Evolutionary conservation across 345 rosid species (phyloP), one percentile per base, ranked within the genome.

Genomic region (Theobroma cacao): DNA sequence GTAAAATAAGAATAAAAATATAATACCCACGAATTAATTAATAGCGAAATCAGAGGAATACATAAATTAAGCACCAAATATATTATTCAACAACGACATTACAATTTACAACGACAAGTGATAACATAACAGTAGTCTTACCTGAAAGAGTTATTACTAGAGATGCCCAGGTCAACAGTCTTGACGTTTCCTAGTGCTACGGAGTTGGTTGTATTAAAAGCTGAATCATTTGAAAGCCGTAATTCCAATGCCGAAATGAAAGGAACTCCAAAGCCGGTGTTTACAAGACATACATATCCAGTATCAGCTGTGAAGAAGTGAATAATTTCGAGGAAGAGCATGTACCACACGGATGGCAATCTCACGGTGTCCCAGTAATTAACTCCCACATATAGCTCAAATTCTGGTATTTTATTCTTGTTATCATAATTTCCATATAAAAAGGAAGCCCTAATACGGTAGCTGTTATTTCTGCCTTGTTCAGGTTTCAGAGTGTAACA

Each of bases 401-500:
- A 79, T 1, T 1, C 13, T 3, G 80, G 85, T 3, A 10, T 0
- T 40, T 38, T 15, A 14, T 13, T 22, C 36, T 61, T 63, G 50
- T 30, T 14, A 8, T 82, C 85, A 33, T 79, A 79, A 73, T 75
- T 79, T n/a, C 79, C 85, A 5, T 82, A 79, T 7, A 0, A 12
- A 61, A 82, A 82, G 20, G 5, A 15, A 11, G 75, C 80, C n/a
- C 56, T 59, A 53, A 79, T 72, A 0, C 66, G 20, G 20, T 83
- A 77, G 17, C 56, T 48, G 60, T 61, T 38, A 45, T 45, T 61
- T 41, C 60, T 77, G 14, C 85, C 83, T 45, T 61, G 26, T 18
- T 76, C 30, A 0, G 83, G 82, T 17, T 61, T 73, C 8, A 79
- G 78, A 7, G 80, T 76, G 67, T 79, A 82, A 47, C 80, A 80